Base-by-base conservation (phyloP, 352 stramenopile genomes). In the Phytophthora aleatoria region DNA sequence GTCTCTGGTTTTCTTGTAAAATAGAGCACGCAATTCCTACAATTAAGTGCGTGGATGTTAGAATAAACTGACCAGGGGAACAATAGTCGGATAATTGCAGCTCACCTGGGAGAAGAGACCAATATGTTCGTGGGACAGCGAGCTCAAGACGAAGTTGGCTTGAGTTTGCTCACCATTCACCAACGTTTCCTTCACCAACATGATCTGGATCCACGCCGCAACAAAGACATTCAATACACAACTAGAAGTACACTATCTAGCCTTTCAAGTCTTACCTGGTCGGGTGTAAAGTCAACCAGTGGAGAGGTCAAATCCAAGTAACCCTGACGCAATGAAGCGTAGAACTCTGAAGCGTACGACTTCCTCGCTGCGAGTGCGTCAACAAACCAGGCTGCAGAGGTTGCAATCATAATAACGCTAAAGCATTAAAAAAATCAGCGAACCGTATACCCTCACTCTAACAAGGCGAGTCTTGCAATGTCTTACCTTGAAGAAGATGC, bases 71-170 rank as follows among this genome's bases (percentile, higher is more conserved):
- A 61, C 9, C 41, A 47, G 15, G 24, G 41, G 20, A n/a, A 53
- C 6, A n/a, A 26, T 3, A 55, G 7, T 5, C 0, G 43, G 26
- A 13, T 4, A 12, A 39, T 27, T 2, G 33, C 15, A 26, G 50
- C 31, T 50, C 15, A 93, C 87, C 55, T 86, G 78, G 8, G 84
- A 72, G 57, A 95, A 92, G 13, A 92, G 61, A 6, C 77, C 73
- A 50, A 95, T 89, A 53, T 95, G 87, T 35, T 85, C 69, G 16
- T 89, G 77, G 0, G 83, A 88, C 12, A 95, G 64, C 15, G 83
- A 94, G 54, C 84, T 94, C 27, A 95, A 67, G 3, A 94, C 87
- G 42, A 92, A 95, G 51, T 92, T 90, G n/a, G 91, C 85, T 85
- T 94, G 87, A 54, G 93, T 90, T 51, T 90, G 80, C 6, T 81